Evolutionary conservation across 345 rosid species (phyloP), one percentile per base, ranked within the genome.

Genomic region (Brassica nigra): DNA sequence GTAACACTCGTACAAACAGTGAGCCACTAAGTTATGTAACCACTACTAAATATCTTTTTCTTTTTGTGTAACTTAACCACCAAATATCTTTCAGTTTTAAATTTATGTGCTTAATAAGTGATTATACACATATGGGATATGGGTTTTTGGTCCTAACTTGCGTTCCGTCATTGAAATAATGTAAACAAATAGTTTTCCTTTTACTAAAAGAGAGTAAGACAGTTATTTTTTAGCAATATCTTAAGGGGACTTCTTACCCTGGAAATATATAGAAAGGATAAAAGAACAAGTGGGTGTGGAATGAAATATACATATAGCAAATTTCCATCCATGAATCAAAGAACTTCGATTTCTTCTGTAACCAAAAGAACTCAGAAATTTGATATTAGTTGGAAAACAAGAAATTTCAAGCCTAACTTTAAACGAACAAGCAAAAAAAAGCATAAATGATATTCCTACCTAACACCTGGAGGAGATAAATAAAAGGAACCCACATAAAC

Each of bases 391-490:
- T 67, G 62, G 54, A 12, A 65, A 70, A 15, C 42, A 52, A 69
- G 6, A 62, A 36, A 11, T 47, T 6, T n/a, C 20, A 0, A 70
- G 18, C 20, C 36, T 28, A 58, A 58, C 30, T 42, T 18, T 29
- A 12, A 28, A 28, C 34, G n/a, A 39, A 7, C 3, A 52, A 31
- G 9, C 12, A 28, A 12, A 12, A 12, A 4, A 44, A 30, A 11
- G 14, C 9, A 2, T 4, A 49, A 6, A 12, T 5, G 27, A 68
- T 1, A 71, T 5, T 2, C n/a, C 67, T 61, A 59, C 66, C 59
- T 44, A 49, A 74, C 82, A 74, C 75, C 70, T 79, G 78, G 78
- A 79, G 33, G 55, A 74, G 65, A 74, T 68, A 55, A 5, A 23
- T 23, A 23, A 44, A 66, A 66, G 62, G 54, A 12, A 72, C 30